Evolutionary conservation across 192 early-diverging fungal genomes (phyloP).

Genomic region (Backusella tarrabulga): DNA sequence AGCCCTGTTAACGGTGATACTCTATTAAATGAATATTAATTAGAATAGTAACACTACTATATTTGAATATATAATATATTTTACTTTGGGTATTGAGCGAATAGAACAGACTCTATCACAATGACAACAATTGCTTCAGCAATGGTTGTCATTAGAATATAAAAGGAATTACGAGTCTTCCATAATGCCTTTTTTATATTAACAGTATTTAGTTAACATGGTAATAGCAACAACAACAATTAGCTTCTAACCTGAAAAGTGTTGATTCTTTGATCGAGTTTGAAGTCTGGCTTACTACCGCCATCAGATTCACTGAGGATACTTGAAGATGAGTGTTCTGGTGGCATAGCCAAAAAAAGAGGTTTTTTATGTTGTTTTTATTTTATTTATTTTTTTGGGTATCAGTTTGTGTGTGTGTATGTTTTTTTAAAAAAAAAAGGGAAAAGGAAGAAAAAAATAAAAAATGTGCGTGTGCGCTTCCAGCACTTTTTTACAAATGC

Average conservation of each 20-base stretch:
- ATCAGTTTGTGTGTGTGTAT: not conserved
- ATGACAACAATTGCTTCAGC: slow-evolving; percentile 56
- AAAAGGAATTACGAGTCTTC: slow-evolving; percentile 29
- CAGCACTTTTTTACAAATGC: not conserved
- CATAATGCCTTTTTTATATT: not conserved
- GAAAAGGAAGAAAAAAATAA: not conserved
- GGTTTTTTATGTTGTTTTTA: not conserved
- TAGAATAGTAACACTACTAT: too few relatives aligned
- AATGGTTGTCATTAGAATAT: slow-evolving; percentile 34
- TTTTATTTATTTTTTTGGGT: not conserved
- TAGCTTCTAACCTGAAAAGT: not conserved
- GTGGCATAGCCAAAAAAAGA: not conserved
- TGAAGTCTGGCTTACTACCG: not conserved
- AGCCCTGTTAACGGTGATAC: not conserved
- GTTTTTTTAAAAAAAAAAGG: not conserved
- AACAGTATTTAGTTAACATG: not conserved
- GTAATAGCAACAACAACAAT: not conserved
- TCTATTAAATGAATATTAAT: not conserved
- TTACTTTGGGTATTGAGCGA: slow-evolving; percentile 36
- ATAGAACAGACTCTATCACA: slow-evolving; percentile 50
- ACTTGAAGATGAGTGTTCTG: not conserved
- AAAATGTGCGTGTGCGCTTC: not conserved
- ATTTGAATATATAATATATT: not conserved
- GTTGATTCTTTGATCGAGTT: slow-evolving; percentile 1
- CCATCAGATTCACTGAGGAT: slow-evolving; percentile 8